These are phyloP conservation scores for Fusarium protoensiforme DNA, from an alignment of 2,329 filamentous ascomycete genomes.

Conservation along the genomic window DNA sequence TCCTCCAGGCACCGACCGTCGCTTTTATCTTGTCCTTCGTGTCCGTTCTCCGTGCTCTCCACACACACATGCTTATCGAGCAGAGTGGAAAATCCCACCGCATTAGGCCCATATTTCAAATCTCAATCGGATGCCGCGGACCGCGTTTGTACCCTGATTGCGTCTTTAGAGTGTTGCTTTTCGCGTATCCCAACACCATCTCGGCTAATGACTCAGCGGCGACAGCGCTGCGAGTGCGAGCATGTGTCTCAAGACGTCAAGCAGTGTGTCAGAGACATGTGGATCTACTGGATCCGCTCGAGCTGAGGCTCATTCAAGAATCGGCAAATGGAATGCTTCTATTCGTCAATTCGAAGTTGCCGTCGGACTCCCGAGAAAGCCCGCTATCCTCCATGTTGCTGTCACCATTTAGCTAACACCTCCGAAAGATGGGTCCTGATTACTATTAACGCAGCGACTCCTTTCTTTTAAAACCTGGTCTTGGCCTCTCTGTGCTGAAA, in stretches of 20 bases:
- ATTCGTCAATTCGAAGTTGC: background rate
- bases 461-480: constrained; percentile 1
- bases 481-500: background rate
- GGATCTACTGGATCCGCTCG: constrained; percentile 5
- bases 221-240: background rate
- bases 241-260: background rate
- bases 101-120: background rate
- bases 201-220: constrained; percentile 6
- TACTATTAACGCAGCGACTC: background rate
- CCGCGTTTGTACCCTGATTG: background rate
- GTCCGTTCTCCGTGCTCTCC: background rate
- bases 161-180: background rate
- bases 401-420: background rate
- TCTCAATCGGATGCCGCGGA: background rate
- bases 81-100: background rate
- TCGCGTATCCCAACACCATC: background rate
- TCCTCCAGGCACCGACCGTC: background rate
- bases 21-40: background rate
- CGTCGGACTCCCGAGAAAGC: constrained; percentile 12
- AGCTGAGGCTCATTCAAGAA: background rate
- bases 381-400: constrained; percentile 3
- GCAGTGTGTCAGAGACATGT: background rate
- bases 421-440: background rate
- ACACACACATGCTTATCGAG: background rate
- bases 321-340: background rate